phyloP scores from a whole-genome alignment of 768 basidiomycete genomes.

The Mrakia gelida region DNA sequence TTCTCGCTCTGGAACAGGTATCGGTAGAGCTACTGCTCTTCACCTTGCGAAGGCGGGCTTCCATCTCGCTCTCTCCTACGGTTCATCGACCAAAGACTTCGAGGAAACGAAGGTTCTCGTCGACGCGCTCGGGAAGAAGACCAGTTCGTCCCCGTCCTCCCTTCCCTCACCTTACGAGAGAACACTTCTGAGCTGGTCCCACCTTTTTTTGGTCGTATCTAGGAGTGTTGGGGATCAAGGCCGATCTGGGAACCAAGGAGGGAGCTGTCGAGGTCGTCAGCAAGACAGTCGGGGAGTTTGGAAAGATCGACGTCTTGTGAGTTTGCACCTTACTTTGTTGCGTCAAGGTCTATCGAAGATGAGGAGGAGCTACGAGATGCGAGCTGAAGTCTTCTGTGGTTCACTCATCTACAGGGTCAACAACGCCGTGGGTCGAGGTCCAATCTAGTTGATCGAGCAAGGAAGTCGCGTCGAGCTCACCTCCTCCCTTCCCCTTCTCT shows the following conservation, averaged over 20 bases:
- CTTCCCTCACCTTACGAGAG: background rate
- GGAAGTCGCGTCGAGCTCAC: background rate
- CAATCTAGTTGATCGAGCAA: background rate
- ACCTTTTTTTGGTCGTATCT: too few species aligned
- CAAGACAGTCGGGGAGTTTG: background rate
- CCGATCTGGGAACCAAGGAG: background rate
- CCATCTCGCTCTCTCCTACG: slow-evolving; percentile 3
- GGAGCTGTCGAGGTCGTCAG: background rate
- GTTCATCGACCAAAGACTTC: background rate
- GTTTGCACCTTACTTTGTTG: background rate
- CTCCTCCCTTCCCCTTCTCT: background rate
- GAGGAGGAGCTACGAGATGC: background rate
- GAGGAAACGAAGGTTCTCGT: slow-evolving; percentile 2
- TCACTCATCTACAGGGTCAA: background rate
- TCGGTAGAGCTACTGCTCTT: background rate
- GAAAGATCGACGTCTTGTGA: slow-evolving; percentile 4
- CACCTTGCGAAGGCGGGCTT: background rate
- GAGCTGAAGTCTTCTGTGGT: background rate
- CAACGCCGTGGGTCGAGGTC: background rate
- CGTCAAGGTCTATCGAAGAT: background rate
- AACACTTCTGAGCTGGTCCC: background rate
- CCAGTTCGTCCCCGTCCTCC: background rate
- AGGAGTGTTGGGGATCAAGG: background rate
- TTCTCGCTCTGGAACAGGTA: background rate
- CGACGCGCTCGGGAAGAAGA: background rate